phyloP scores from a whole-genome alignment of 2,329 filamentous ascomycete genomes.

The Fusarium sp. region DNA sequence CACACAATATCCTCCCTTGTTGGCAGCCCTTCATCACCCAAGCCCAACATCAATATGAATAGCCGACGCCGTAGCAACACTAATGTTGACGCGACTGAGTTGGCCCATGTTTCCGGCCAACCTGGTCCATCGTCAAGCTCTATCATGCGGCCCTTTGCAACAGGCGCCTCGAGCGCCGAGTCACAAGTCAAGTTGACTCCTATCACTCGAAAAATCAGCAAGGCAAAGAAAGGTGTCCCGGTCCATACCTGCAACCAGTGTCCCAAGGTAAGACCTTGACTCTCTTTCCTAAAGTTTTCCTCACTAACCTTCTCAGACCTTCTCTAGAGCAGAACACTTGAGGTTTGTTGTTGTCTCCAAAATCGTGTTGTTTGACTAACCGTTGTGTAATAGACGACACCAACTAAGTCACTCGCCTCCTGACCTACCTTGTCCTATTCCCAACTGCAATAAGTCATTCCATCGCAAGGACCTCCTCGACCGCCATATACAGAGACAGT shows the following conservation, averaged over 20 bases:
- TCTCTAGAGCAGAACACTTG: constrained; percentile 71
- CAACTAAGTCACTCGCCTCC: constrained; percentile 69
- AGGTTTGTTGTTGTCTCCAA: constrained; percentile 55
- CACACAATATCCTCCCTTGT: constrained; percentile 43
- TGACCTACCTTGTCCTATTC: constrained; percentile 61
- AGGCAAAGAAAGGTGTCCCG: constrained; percentile 68
- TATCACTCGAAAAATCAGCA: constrained; percentile 66
- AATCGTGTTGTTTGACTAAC: constrained; percentile 40
- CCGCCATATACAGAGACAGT: constrained; percentile 62
- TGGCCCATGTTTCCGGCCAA: constrained; percentile 44
- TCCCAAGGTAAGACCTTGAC: constrained; percentile 57
- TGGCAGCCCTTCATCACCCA: constrained; percentile 42
- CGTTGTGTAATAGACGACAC: constrained; percentile 60
- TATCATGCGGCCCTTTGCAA: constrained; percentile 56
- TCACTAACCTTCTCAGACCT: constrained; percentile 58
- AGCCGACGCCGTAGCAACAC: constrained; percentile 58
- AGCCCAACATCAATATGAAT: constrained; percentile 44
- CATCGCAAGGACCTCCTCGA: constrained; percentile 68
- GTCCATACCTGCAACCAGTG: constrained; percentile 67
- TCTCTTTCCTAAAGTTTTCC: not conserved
- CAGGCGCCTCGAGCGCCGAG: constrained; percentile 49
- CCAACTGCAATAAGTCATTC: constrained; percentile 67
- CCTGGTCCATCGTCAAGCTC: constrained; percentile 44
- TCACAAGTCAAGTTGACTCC: constrained; percentile 64
- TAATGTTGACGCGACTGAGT: constrained; percentile 63